Base-by-base conservation (phyloP, 2,329 filamentous ascomycete genomes). In the Stagonosporopsis vannaccii region DNA sequence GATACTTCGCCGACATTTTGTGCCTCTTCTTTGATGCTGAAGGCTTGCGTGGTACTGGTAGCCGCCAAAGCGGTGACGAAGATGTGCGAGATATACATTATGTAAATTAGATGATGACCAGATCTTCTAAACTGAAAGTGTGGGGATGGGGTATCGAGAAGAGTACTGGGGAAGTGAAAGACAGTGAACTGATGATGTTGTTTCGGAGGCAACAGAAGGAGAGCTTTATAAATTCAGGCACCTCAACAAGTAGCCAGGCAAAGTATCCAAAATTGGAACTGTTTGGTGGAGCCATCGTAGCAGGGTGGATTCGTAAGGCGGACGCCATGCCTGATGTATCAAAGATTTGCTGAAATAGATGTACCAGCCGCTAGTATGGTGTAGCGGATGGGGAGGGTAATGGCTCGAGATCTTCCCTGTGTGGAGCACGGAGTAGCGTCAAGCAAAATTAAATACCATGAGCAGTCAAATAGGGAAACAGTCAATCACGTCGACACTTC, bases 71-170 rank as follows among this genome's bases (percentile, higher is more conserved):
- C 51, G 25, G 69, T 46, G 54, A 70, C 8, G 37, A 74, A 48
- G n/a, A 63, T 48, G 36, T 63, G 62, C 53, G 68, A 66, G 66
- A 71, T 69, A 69, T 74, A 70, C 71, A 74, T 74, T 74, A 72
- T 70, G 43, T 56, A 39, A 47, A 30, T 32, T 35, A 56, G 30
- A 56, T n/a, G 36, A 48, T 45, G 32, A 33, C 30, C 32, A 30
- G 32, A 37, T 58, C 26, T 39, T 25, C 48, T 40, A 23, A 43
- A 63, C 61, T 35, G 54, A 62, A 50, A 50, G 55, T 37, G 46
- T n/a, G 6, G 37, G 33, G 26, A 39, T 45, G 9, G 30, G 19
- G 44, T 44, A 51, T 32, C 46, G 43, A 45, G 48, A 25, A 25
- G 35, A 20, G 48, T 23, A 17, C 53, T 36, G 12, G 22, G 53